Percentiles rank a stretch among this genome's conserved stretches.
Evolutionary conservation across 2,329 filamentous ascomycete species (phyloP).

Genomic region (Ceratocystis ficicola): DNA sequence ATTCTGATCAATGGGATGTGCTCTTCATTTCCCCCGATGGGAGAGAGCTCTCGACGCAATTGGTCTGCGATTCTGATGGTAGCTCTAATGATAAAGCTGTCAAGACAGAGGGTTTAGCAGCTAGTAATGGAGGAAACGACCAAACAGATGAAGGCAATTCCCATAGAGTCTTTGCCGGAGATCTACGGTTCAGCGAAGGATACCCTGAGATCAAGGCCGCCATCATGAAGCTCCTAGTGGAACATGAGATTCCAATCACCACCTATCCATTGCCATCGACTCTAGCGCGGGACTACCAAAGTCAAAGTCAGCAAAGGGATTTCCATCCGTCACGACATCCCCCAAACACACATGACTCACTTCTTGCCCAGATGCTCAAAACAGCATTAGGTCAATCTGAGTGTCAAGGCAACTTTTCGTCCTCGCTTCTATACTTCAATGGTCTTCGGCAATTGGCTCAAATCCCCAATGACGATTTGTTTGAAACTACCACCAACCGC

Average conservation of each 20-base stretch:
- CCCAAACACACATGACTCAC: conserved; percentile 30
- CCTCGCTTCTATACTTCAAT: conserved; percentile 74
- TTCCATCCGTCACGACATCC: neutral
- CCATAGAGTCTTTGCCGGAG: conserved; percentile 21
- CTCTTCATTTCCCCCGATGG: conserved; percentile 67
- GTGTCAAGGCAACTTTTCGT: conserved; percentile 69
- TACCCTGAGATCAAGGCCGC: conserved; percentile 72
- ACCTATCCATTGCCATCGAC: neutral
- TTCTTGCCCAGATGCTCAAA: conserved; percentile 61
- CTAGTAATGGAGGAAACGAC: conserved; percentile 37
- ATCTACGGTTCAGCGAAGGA: conserved; percentile 59
- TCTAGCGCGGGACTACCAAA: no score
- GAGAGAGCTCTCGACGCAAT: conserved; percentile 53
- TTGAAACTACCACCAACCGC: conserved; percentile 56
- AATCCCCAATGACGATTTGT: conserved; percentile 48
- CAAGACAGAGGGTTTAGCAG: neutral
- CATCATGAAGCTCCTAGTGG: conserved; percentile 66
- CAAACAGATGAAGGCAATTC: neutral
- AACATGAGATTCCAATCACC: conserved; percentile 59
- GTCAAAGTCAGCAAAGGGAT: no score
- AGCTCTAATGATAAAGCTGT: neutral
- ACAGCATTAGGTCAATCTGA: conserved; percentile 66
- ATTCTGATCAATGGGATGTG: conserved; percentile 71
- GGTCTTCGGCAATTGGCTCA: conserved; percentile 62
- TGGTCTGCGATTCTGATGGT: conserved; percentile 54